Conservation (phyloP, 2,329 filamentous ascomycete genomes). For the Exserohilum rostratum region DNA sequence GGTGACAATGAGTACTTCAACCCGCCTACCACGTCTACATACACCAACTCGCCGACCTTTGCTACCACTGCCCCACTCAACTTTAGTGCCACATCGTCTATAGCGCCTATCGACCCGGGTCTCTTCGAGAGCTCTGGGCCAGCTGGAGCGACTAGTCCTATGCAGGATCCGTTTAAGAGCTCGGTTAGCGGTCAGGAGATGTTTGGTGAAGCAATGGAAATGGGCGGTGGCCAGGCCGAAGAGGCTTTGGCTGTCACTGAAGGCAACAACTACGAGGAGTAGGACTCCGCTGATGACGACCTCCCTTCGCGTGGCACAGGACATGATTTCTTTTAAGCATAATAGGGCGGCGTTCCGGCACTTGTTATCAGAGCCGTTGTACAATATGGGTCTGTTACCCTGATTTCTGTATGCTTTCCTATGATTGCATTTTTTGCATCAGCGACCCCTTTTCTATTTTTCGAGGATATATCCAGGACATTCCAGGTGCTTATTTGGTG, state of each 20-base stretch:
- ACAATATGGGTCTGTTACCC: conserved; percentile 4
- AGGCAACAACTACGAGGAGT: conserved; percentile 42
- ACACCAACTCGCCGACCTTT: conserved; percentile 45
- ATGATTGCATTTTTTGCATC: conserved; percentile 14
- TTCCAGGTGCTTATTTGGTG: conserved; percentile 2
- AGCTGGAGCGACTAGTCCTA: conserved; percentile 40
- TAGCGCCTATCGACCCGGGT: conserved; percentile 45
- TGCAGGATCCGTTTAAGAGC: conserved; percentile 47
- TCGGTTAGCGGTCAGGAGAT: conserved; percentile 46
- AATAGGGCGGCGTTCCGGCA: conserved; percentile 20
- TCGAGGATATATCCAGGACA: background rate
- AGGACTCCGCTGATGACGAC: conserved; percentile 15
- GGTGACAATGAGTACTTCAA: conserved; percentile 44
- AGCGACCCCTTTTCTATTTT: conserved; percentile 14
- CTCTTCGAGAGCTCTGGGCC: conserved; percentile 43
- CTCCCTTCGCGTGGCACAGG: background rate
- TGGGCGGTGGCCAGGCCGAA: conserved; percentile 45
- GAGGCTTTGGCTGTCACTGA: conserved; percentile 47
- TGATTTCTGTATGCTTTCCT: background rate
- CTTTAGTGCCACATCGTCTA: conserved; percentile 36
- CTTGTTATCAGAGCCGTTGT: conserved; percentile 1
- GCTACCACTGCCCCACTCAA: conserved; percentile 37
- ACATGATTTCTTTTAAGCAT: conserved; percentile 17
- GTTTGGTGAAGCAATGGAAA: conserved; percentile 46
- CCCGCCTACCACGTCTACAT: conserved; percentile 30